A percentile compares a stretch with the other conserved stretches of the same genome.
Conservation (phyloP, 768 basidiomycete genomes). For the Suillus spraguei region DNA sequence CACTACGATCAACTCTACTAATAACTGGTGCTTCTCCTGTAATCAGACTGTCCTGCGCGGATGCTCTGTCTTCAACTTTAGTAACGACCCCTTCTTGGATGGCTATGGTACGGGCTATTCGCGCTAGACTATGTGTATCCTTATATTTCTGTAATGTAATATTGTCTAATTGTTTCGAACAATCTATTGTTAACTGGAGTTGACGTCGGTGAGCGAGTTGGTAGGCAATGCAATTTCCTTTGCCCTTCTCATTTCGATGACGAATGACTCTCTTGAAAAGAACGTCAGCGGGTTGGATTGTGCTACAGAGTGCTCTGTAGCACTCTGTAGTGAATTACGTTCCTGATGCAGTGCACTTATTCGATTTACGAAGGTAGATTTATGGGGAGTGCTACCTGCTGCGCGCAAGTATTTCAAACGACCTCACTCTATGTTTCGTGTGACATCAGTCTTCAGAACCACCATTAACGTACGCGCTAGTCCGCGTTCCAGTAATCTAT, state of each 20-base stretch:
- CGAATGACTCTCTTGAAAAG: background rate
- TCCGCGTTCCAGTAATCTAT: too few relatives aligned
- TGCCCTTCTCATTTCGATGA: background rate
- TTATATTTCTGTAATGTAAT: background rate
- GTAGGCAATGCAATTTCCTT: too few relatives aligned
- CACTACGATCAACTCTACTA: conserved; percentile 33
- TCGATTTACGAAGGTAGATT: too few relatives aligned
- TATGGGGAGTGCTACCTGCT: too few relatives aligned
- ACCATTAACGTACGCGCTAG: too few relatives aligned
- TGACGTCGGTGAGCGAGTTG: background rate
- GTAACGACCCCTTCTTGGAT: conserved; percentile 30
- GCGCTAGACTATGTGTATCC: background rate
- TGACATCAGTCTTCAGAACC: too few relatives aligned
- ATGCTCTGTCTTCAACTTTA: conserved; percentile 34
- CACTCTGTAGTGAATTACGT: too few relatives aligned
- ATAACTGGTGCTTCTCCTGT: conserved; percentile 36
- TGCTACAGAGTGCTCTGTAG: too few relatives aligned
- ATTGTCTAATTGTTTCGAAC: background rate
- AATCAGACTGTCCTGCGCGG: conserved; percentile 35
- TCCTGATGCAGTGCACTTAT: too few relatives aligned
- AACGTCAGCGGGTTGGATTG: background rate
- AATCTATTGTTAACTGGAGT: background rate
- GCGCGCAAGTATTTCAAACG: too few relatives aligned
- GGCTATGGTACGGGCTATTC: background rate
- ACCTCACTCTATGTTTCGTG: too few relatives aligned